These are phyloP conservation scores for Mucor lusitanicus DNA, from an alignment of 371 early-diverging fungal genomes.

Conservation along the genomic window DNA sequence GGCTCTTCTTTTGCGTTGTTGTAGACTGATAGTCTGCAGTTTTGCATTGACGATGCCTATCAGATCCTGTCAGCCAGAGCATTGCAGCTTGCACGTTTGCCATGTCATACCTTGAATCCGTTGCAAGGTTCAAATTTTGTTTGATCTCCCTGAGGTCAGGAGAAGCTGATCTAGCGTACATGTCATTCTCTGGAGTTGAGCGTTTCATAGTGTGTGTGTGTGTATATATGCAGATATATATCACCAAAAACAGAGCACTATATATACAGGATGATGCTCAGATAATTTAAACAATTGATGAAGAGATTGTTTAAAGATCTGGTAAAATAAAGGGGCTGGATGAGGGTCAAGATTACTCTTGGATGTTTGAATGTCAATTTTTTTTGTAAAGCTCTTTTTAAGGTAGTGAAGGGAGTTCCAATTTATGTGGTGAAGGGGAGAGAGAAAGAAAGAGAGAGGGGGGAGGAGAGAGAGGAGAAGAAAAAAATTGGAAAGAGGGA, in stretches of 20 bases:
- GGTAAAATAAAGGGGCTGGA: neutral
- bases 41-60: neutral
- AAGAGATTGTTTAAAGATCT: neutral
- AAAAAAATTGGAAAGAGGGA: neutral
- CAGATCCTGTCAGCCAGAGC: neutral
- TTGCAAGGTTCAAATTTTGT: neutral
- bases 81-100: neutral
- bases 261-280: neutral
- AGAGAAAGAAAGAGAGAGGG: neutral
- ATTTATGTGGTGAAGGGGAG: neutral
- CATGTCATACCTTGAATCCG: neutral
- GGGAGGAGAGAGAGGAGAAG: neutral
- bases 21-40: neutral
- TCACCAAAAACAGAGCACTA: neutral
- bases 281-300: neutral
- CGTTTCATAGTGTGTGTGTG: neutral
- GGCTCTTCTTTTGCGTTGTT: neutral
- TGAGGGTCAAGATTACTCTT: neutral
- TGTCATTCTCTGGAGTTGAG: neutral
- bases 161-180: slow-evolving; percentile 1
- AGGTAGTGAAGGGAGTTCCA: neutral
- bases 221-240: too few relatives aligned
- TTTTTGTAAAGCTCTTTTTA: neutral
- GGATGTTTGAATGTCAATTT: neutral
- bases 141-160: neutral